Evolutionary conservation across 2,329 filamentous ascomycete species (phyloP).

Genomic region (Fusarium sp.): DNA sequence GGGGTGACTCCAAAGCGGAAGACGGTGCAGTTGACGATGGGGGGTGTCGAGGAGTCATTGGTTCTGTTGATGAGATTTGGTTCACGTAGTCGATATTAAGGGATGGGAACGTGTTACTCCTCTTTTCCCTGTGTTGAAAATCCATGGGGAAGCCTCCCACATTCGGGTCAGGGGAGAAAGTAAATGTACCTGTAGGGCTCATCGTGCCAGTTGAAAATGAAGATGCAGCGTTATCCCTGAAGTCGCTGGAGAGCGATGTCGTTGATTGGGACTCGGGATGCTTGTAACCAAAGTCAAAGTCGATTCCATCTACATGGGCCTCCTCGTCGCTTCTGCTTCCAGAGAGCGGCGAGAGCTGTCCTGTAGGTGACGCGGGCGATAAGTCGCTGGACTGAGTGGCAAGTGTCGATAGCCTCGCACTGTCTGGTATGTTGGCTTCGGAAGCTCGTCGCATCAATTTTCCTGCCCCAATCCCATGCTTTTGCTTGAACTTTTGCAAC

Average conservation of each 20-base stretch:
- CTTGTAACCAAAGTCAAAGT: conserved; percentile 50
- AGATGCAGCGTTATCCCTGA: conserved; percentile 55
- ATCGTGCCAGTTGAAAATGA: conserved; percentile 78
- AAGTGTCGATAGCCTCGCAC: conserved; percentile 66
- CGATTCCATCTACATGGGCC: conserved; percentile 58
- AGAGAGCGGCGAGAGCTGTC: conserved; percentile 75
- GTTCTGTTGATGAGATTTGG: conserved; percentile 54
- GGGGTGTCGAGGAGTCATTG: conserved; percentile 63
- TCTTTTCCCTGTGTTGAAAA: conserved; percentile 73
- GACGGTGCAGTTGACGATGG: conserved; percentile 60
- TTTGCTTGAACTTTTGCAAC: conserved; percentile 96
- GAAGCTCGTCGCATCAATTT: conserved; percentile 68
- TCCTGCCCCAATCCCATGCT: conserved; percentile 70
- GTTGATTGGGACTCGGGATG: conserved; percentile 51
- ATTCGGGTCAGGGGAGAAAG: conserved; percentile 79
- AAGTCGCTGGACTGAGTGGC: conserved; percentile 50
- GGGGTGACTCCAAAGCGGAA: conserved; percentile 64
- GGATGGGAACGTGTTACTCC: conserved; percentile 87
- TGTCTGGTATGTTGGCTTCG: conserved; percentile 78
- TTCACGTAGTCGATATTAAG: conserved; percentile 70
- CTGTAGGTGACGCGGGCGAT: conserved; percentile 79
- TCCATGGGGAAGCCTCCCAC: conserved; percentile 70
- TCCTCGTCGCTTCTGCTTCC: conserved; percentile 77
- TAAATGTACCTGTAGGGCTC: conserved; percentile 79
- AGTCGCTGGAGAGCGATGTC: conserved; percentile 49